Conservation (phyloP, 2,329 filamentous ascomycete species). For the Colletotrichum australisinense region DNA sequence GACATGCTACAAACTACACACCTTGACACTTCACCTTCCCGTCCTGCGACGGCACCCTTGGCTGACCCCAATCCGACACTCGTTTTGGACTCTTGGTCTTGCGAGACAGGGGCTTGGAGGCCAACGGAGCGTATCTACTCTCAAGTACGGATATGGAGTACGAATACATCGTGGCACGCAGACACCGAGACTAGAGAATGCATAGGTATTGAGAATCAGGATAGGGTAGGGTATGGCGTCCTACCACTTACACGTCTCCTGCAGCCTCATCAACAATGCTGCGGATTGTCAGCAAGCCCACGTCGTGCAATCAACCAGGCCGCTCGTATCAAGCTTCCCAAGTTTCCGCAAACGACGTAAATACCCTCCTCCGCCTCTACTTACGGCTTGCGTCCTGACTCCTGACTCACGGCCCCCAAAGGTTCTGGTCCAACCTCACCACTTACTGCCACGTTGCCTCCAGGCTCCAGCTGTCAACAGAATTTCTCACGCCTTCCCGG, state of each 20-base stretch:
- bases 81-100: not conserved
- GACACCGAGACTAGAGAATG: not conserved
- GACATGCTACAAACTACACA: not conserved
- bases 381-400: not conserved
- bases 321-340: not conserved
- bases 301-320: slow-evolving; percentile 7
- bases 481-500: slow-evolving; percentile 1
- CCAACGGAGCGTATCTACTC: no score
- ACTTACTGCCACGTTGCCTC: slow-evolving; percentile 18
- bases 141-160: no score
- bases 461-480: not conserved
- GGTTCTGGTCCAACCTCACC: not conserved
- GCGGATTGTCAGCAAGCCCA: not conserved
- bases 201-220: not conserved
- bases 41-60: not conserved
- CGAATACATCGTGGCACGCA: no score
- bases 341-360: slow-evolving; percentile 1
- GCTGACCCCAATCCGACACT: slow-evolving; percentile 2
- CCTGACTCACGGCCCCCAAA: slow-evolving; percentile 4
- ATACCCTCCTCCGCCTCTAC: not conserved
- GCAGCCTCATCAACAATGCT: slow-evolving; percentile 12
- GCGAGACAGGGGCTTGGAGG: slow-evolving; percentile 10
- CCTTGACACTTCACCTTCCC: not conserved
- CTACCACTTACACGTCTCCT: slow-evolving; percentile 12
- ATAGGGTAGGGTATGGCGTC: not conserved